These are phyloP conservation scores for Stenocarpella maydis DNA, from an alignment of 2,329 filamentous ascomycete genomes.

Conservation along the genomic window DNA sequence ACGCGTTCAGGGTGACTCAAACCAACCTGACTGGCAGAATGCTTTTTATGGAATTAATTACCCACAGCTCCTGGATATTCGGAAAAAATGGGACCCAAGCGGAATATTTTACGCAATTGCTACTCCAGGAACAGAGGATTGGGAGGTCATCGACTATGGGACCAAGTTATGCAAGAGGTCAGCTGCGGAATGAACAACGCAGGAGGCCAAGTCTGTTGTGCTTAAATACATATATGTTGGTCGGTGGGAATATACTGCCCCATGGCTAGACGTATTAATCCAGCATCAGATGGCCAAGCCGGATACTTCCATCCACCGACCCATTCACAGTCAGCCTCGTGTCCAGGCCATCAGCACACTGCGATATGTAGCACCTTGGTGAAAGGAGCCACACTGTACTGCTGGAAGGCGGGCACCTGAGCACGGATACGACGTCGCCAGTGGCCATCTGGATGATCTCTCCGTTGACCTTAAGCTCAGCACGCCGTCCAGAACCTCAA, in stretches of 20 bases:
- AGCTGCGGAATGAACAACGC: no score
- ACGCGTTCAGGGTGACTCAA: slow-evolving; percentile 43
- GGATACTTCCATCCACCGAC: slow-evolving; percentile 28
- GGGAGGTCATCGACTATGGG: slow-evolving; percentile 43
- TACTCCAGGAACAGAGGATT: slow-evolving; percentile 42
- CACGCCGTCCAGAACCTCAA: slow-evolving; percentile 36
- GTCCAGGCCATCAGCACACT: slow-evolving; percentile 34
- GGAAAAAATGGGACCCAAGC: slow-evolving; percentile 42
- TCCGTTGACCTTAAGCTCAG: slow-evolving; percentile 33
- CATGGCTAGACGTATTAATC: background rate
- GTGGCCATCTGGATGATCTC: slow-evolving; percentile 32
- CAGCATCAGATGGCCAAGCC: slow-evolving; percentile 12
- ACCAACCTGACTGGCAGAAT: slow-evolving; percentile 37
- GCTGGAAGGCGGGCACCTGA: slow-evolving; percentile 32
- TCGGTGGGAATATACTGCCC: no score
- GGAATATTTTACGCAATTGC: slow-evolving; percentile 38
- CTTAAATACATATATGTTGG: background rate
- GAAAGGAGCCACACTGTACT: slow-evolving; percentile 33
- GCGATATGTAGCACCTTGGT: slow-evolving; percentile 37
- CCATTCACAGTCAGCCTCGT: slow-evolving; percentile 31
- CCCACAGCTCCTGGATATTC: slow-evolving; percentile 37
- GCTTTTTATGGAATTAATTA: slow-evolving; percentile 23
- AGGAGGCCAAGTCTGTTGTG: background rate
- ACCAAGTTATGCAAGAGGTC: slow-evolving; percentile 40
- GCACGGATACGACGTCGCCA: slow-evolving; percentile 36